Evolutionary conservation across 2,329 filamentous ascomycete species (phyloP).

Genomic region (Pseudocercospora vitis): DNA sequence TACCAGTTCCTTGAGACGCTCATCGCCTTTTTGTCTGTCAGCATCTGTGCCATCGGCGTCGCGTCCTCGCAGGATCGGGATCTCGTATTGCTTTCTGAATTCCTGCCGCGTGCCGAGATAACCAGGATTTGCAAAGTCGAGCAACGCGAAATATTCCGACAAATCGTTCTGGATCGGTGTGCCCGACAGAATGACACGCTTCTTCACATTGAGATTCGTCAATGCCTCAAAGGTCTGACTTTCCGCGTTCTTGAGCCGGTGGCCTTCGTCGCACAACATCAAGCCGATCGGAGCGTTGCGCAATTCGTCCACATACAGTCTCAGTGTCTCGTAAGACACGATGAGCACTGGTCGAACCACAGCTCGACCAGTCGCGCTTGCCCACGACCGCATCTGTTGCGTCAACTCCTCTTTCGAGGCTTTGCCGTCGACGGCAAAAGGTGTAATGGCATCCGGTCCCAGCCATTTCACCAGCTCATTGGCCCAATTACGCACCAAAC

Average conservation of each 20-base stretch:
- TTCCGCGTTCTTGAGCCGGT: conserved; percentile 94
- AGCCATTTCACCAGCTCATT: conserved; percentile 97
- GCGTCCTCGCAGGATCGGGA: conserved; percentile 86
- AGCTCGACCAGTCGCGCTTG: conserved; percentile 82
- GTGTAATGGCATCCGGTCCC: conserved; percentile 82
- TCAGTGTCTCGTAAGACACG: conserved; percentile 93
- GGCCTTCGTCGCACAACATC: conserved; percentile 93
- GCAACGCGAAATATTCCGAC: conserved; percentile 94
- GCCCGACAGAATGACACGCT: conserved; percentile 90
- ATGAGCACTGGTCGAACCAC: conserved; percentile 93
- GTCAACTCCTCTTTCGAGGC: conserved; percentile 91
- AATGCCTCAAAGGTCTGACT: conserved; percentile 92
- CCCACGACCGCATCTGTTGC: conserved; percentile 90
- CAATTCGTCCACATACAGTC: conserved; percentile 85
- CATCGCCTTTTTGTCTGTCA: conserved; percentile 79
- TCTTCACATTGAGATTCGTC: conserved; percentile 83
- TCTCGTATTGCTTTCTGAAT: conserved; percentile 90
- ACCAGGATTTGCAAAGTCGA: conserved; percentile 94
- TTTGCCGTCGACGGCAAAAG: conserved; percentile 96
- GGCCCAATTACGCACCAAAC: conserved; percentile 95
- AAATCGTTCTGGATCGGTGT: conserved; percentile 98
- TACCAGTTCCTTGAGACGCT: conserved; percentile 77
- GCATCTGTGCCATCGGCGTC: conserved; percentile 85
- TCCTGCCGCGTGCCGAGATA: conserved; percentile 85
- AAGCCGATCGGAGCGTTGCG: conserved; percentile 88